Conservation (phyloP, 202 grass and related monocot genomes). For the Digitaria exilis region DNA sequence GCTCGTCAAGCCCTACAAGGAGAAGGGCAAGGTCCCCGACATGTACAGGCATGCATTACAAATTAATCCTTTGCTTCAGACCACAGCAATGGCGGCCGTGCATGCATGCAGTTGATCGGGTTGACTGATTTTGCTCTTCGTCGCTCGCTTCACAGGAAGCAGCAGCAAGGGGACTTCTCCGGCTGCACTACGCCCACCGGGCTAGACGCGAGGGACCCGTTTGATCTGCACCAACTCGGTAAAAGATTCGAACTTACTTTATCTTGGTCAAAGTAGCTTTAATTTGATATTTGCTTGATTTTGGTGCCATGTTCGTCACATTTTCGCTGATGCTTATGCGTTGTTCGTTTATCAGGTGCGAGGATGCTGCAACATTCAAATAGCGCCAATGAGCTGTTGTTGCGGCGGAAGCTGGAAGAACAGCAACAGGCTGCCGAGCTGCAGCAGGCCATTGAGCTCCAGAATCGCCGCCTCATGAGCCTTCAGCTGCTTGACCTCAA, state of each 20-base stretch:
- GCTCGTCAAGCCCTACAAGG: constrained; percentile 90
- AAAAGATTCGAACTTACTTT: not conserved
- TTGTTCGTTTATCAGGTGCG: constrained; percentile 37
- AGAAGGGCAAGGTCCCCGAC: constrained; percentile 93
- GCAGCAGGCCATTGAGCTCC: constrained; percentile 85
- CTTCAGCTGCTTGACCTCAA: constrained; percentile 76
- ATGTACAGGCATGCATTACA: constrained; percentile 65
- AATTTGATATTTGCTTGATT: not conserved
- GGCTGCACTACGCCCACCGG: constrained; percentile 69
- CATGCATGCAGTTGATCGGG: constrained; percentile 7
- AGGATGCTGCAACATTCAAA: constrained; percentile 71
- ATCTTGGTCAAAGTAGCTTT: not conserved
- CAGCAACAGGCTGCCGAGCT: constrained; percentile 80
- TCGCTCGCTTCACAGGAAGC: constrained; percentile 68
- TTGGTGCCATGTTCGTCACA: not conserved
- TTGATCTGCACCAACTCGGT: constrained; percentile 83
- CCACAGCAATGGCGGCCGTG: not conserved
- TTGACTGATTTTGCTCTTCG: constrained; percentile 21
- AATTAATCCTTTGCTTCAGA: not conserved
- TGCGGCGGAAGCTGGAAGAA: constrained; percentile 77
- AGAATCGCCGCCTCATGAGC: constrained; percentile 71
- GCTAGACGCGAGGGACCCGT: constrained; percentile 66
- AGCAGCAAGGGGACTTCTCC: constrained; percentile 73
- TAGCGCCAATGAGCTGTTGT: constrained; percentile 62
- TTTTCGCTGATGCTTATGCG: not conserved